Conservation (phyloP, 2,329 filamentous ascomycete species). For the Penicillium sp. region DNA sequence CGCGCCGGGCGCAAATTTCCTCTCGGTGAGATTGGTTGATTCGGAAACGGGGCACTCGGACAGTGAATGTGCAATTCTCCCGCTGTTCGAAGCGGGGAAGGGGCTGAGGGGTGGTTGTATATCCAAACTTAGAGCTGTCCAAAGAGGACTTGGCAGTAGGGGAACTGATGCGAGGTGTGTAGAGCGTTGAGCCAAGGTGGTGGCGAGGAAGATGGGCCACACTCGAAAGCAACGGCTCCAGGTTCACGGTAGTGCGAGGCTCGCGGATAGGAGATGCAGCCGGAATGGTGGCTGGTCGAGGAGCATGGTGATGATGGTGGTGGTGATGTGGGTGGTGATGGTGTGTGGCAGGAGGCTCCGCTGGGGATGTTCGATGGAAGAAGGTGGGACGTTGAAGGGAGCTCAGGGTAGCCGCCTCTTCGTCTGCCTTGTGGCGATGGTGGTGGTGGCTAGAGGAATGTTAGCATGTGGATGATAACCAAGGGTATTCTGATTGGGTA, state of each 20-base stretch:
- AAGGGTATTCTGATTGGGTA: not conserved
- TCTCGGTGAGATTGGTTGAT: constrained; percentile 69
- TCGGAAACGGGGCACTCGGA: constrained; percentile 80
- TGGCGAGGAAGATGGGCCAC: constrained; percentile 69
- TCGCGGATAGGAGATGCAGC: constrained; percentile 48
- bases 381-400: constrained; percentile 29
- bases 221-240: constrained; percentile 69
- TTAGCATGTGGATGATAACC: constrained; percentile 17
- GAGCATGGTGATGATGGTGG: constrained; percentile 42
- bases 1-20: constrained; percentile 76
- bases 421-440: constrained; percentile 56
- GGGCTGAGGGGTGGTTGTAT: constrained; percentile 63
- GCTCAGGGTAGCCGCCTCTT: constrained; percentile 39
- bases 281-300: constrained; percentile 26
- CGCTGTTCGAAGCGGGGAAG: constrained; percentile 75
- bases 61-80: constrained; percentile 85
- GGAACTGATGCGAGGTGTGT: constrained; percentile 64
- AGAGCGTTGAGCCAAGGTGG: constrained; percentile 82
- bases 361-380: constrained; percentile 32
- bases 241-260: constrained; percentile 66
- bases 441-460: constrained; percentile 48
- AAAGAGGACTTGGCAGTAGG: constrained; percentile 42
- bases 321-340: constrained; percentile 50
- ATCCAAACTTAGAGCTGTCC: constrained; percentile 58
- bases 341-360: constrained; percentile 30